Base-by-base conservation (phyloP, 441 rosid species). In the Erodium texanum region DNA sequence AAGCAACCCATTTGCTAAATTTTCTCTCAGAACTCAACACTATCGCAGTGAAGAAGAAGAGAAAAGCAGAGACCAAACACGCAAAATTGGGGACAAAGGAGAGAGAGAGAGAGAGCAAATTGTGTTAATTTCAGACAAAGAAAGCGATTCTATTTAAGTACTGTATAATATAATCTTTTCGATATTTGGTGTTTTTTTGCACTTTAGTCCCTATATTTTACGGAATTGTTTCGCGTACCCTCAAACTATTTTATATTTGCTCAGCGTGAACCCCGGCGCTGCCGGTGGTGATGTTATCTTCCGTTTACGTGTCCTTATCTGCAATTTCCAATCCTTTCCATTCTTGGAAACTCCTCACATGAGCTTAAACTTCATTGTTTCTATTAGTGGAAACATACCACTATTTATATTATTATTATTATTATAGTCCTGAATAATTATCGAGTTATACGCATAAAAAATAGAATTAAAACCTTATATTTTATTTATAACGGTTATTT, bases 1-100 rank as follows among this genome's bases (percentile, higher is more conserved):
- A 89, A 78, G 93, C 96, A 87, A 59, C 89, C 81, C 97, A 89
- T 52, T 16, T 86, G 69, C 64, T 75, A 54, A 20, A 12, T 19
- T 45, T 36, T 62, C 69, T 29, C 64, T 22, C 58, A 7, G 20
- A 52, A 7, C 58, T 52, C 58, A 52, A 16, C 58, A 52, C 58
- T 52, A 5, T 52, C 58, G 7, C 58, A 52, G 58, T 52, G 58
- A 16, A 7, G 58, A 52, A 16, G 9, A 15, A 16, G 3, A 52
- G 20, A 52, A 7, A 52, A 18, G 20, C 29, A 27, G 29, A 18
- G 22, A 52, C 58, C 20, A 52, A 52, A 16, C 5, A 52, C 58
- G 58, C 20, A 18, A 18, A 18, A 0, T 52, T 50, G 56, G 56
- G 19, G 56, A 50, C 56, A 50, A 16, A n/a, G 58, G 22, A 16